Evolutionary conservation across 169 alveolate genomes (phyloP).

Genomic region (Plasmodium knowlesi): DNA sequence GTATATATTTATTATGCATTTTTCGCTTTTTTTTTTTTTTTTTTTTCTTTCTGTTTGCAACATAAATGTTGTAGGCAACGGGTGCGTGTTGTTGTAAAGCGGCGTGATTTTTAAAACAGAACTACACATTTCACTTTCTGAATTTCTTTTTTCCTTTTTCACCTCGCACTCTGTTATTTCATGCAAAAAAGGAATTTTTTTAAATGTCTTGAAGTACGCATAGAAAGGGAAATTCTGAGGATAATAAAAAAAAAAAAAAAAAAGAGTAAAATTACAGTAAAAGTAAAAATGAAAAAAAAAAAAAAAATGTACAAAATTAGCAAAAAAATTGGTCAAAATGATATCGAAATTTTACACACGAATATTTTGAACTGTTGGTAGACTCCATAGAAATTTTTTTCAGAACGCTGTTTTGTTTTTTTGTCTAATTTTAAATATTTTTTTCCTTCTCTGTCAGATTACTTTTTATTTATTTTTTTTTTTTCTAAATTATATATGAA

Average conservation of each 20-base stretch:
- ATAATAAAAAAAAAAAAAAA: not conserved
- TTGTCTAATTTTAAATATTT: slow-evolving; percentile 1
- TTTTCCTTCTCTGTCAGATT: not conserved
- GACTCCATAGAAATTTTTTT: slow-evolving; percentile 34
- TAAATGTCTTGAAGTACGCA: slow-evolving; percentile 15
- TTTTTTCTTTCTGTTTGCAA: not conserved
- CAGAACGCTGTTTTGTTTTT: slow-evolving; percentile 1
- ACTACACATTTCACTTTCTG: slow-evolving; percentile 25
- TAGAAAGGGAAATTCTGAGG: slow-evolving; percentile 29
- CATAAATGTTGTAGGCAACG: slow-evolving; percentile 48
- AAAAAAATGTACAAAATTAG: not conserved
- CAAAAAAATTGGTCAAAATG: not conserved
- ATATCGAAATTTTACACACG: slow-evolving; percentile 19
- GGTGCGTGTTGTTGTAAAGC: slow-evolving; percentile 59
- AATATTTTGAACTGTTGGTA: slow-evolving; percentile 4
- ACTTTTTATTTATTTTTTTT: not conserved
- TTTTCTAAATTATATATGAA: not conserved
- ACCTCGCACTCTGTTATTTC: not conserved
- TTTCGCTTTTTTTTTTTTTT: not conserved
- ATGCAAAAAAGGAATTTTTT: not conserved
- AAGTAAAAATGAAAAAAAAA: not conserved
- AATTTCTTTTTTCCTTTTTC: not conserved
- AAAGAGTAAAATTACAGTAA: not conserved
- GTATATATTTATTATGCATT: not conserved
- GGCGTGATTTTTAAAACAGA: slow-evolving; percentile 44